Evolutionary conservation across 305 asterid species (phyloP).

Genomic region (Lippia alba): DNA sequence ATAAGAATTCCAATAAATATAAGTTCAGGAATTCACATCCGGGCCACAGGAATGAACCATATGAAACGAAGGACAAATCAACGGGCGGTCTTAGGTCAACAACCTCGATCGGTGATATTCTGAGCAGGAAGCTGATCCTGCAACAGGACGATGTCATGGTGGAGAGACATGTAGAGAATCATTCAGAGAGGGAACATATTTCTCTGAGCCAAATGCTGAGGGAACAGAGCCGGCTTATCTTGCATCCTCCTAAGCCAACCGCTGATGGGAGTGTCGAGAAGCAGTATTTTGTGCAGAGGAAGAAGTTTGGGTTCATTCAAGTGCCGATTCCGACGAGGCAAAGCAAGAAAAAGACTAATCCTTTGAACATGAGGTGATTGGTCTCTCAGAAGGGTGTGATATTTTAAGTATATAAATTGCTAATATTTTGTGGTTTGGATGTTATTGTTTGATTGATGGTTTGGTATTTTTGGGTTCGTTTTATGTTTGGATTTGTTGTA

Average conservation of each 20-base stretch:
- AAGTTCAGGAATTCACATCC: constrained; percentile 55
- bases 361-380: constrained; percentile 41
- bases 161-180: constrained; percentile 49
- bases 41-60: constrained; percentile 32
- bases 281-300: constrained; percentile 57
- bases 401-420: constrained; percentile 4
- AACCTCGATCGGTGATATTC: constrained; percentile 65
- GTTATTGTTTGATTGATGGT: not conserved
- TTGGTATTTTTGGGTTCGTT: constrained; percentile 22
- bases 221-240: constrained; percentile 60
- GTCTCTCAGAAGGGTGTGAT: not conserved
- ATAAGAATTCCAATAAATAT: constrained; percentile 36
- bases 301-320: constrained; percentile 75
- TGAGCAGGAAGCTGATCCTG: constrained; percentile 52
- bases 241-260: constrained; percentile 45
- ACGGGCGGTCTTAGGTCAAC: constrained; percentile 47
- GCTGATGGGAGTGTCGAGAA: constrained; percentile 51
- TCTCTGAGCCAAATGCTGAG: constrained; percentile 74
- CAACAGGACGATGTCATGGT: constrained; percentile 48
- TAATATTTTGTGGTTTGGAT: not conserved
- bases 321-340: constrained; percentile 60
- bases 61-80: constrained; percentile 25
- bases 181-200: constrained; percentile 49
- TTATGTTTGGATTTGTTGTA: constrained; percentile 27
- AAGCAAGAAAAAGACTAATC: constrained; percentile 61